Conservation (phyloP, 2,329 filamentous ascomycete species). For the Trichoderma sp. region DNA sequence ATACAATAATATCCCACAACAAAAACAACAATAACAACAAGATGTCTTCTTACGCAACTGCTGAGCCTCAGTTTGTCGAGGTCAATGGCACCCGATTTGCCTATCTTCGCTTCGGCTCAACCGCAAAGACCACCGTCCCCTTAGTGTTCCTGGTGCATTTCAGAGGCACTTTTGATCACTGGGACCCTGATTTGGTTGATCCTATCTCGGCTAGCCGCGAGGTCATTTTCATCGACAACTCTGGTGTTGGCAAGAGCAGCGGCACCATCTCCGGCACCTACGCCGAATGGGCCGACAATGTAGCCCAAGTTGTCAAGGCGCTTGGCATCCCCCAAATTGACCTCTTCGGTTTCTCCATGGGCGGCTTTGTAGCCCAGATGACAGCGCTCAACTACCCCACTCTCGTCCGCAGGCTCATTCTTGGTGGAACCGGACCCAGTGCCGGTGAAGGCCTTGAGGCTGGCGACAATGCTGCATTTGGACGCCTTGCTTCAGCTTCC, state of each 20-base stretch:
- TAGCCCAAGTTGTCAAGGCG: background rate
- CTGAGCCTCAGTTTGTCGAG: constrained; percentile 10
- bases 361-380: constrained; percentile 6
- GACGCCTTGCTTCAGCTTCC: background rate
- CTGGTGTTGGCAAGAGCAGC: background rate
- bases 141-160: background rate
- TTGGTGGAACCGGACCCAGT: constrained; percentile 5
- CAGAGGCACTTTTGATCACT: constrained; percentile 3
- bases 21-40: background rate
- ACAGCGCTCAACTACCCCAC: background rate
- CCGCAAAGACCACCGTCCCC: background rate
- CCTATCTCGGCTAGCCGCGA: background rate
- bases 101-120: constrained; percentile 4
- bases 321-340: background rate
- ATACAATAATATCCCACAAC: background rate
- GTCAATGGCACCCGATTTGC: constrained; percentile 3
- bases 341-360: constrained; percentile 8
- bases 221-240: background rate
- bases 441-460: constrained; percentile 3
- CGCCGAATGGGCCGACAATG: background rate
- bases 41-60: constrained; percentile 9
- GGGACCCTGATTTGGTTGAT: background rate
- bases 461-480: background rate
- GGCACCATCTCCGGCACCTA: background rate
- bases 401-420: constrained; percentile 3